Percentiles rank a stretch among this genome's conserved stretches.
Conservation (phyloP, 1,139 yeast species). For the Pichiaceae sp. region DNA sequence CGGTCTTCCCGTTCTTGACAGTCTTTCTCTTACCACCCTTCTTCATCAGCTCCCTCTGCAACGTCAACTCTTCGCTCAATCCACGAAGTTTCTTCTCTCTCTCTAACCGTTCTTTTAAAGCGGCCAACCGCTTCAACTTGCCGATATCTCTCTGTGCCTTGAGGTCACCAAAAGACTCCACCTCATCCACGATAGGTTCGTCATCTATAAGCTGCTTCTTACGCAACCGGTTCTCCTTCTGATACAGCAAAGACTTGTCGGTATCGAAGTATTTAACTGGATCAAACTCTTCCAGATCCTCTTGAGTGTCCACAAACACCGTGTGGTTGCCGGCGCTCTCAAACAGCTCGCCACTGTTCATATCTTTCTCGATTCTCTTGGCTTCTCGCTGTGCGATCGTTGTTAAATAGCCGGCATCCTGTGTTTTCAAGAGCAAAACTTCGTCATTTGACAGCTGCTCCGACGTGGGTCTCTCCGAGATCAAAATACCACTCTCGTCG, state of each 20-base stretch:
- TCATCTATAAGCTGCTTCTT: conserved; percentile 46
- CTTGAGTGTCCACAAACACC: conserved; percentile 65
- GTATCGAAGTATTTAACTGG: conserved; percentile 66
- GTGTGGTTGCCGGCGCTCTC: conserved; percentile 67
- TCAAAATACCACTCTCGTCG: conserved; percentile 56
- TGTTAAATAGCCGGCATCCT: conserved; percentile 78
- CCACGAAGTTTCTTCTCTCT: conserved; percentile 58
- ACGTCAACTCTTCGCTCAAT: conserved; percentile 66
- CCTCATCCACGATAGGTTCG: conserved; percentile 10
- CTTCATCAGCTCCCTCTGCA: conserved; percentile 82
- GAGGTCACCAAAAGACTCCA: conserved; percentile 17
- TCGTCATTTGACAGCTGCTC: conserved; percentile 64
- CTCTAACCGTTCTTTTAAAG: conserved; percentile 51
- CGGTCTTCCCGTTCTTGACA: conserved; percentile 51
- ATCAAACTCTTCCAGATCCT: conserved; percentile 48
- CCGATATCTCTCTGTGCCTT: conserved; percentile 42
- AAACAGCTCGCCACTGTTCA: conserved; percentile 41
- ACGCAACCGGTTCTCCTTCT: conserved; percentile 68
- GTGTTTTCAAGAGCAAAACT: conserved; percentile 75
- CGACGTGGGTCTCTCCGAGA: conserved; percentile 53
- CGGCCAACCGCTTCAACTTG: conserved; percentile 49
- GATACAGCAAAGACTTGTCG: conserved; percentile 49
- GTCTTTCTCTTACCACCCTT: conserved; percentile 80
- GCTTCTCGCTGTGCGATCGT: conserved; percentile 66
- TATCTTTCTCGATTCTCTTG: conserved; percentile 53